These are phyloP conservation scores for Bonia amplexicaulis DNA, from an alignment of 176 grass and related monocot species.

Conservation along the genomic window DNA sequence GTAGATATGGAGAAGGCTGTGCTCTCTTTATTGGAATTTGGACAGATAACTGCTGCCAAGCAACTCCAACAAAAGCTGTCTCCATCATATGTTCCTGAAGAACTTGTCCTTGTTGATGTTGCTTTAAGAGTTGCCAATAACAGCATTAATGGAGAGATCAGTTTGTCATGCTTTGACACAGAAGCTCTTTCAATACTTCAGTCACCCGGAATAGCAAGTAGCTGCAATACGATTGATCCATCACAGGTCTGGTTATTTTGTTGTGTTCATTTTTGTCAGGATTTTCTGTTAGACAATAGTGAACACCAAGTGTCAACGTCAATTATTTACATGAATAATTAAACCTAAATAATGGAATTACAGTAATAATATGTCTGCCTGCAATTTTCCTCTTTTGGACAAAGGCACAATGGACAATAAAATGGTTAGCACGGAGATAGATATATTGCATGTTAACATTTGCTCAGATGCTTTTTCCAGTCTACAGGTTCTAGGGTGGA, in stretches of 20 bases:
- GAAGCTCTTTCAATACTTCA: conserved; percentile 51
- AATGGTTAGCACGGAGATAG: neutral
- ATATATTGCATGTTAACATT: neutral
- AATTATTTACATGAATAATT: conserved; percentile 1
- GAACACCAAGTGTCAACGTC: neutral
- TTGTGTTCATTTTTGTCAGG: conserved; percentile 5
- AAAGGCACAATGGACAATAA: neutral
- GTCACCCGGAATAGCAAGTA: conserved; percentile 43
- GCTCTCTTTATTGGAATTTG: conserved; percentile 93
- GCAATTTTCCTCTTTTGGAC: neutral
- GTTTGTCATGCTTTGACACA: conserved; percentile 44
- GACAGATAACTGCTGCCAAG: conserved; percentile 94
- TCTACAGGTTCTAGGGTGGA: neutral
- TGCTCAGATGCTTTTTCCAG: neutral
- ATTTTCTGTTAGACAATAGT: neutral
- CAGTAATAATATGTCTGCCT: neutral
- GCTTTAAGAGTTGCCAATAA: conserved; percentile 73
- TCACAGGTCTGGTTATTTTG: conserved; percentile 64
- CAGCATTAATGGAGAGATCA: conserved; percentile 56
- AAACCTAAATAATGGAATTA: neutral
- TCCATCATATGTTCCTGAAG: conserved; percentile 72
- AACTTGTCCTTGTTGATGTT: conserved; percentile 80
- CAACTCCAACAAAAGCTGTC: conserved; percentile 95
- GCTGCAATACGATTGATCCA: conserved; percentile 46
- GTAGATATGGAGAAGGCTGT: conserved; percentile 93